These are phyloP conservation scores for Sergeia podlipaevii DNA, from an alignment of 208 protist genomes.

Conservation along the genomic window DNA sequence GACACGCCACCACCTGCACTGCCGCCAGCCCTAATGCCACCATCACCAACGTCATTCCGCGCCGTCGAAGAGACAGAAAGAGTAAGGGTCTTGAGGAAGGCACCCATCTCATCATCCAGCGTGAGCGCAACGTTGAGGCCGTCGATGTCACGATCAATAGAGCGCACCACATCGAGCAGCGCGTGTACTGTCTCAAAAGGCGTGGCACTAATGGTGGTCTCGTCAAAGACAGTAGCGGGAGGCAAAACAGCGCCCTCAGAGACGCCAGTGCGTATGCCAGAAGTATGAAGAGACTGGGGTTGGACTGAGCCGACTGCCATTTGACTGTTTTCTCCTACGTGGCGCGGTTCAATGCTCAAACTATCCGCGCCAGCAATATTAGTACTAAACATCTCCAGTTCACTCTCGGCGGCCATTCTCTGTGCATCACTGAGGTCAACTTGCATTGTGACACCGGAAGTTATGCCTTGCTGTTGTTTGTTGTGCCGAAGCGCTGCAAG, in stretches of 20 bases:
- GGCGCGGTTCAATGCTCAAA: too few species aligned
- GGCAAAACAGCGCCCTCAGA: not conserved
- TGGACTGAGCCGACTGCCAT: not conserved
- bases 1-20: constrained; percentile 1
- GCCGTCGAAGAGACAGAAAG: constrained; percentile 75
- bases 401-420: constrained; percentile 52
- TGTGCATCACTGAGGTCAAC: constrained; percentile 33
- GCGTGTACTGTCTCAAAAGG: constrained; percentile 61
- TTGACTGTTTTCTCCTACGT: not conserved
- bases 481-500: constrained; percentile 63
- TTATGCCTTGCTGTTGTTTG: constrained; percentile 24
- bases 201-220: constrained; percentile 13
- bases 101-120: constrained; percentile 82
- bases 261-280: not conserved
- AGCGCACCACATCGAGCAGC: constrained; percentile 38
- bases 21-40: not conserved
- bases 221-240: constrained; percentile 9
- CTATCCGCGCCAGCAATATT: constrained; percentile 1
- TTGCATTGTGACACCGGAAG: not conserved
- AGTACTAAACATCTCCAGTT: constrained; percentile 24
- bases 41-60: constrained; percentile 30
- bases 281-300: not conserved
- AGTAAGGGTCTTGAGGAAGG: constrained; percentile 83
- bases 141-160: constrained; percentile 48
- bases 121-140: constrained; percentile 54